phyloP scores from a whole-genome alignment of 441 rosid species.

The Theobroma grandiflorum region DNA sequence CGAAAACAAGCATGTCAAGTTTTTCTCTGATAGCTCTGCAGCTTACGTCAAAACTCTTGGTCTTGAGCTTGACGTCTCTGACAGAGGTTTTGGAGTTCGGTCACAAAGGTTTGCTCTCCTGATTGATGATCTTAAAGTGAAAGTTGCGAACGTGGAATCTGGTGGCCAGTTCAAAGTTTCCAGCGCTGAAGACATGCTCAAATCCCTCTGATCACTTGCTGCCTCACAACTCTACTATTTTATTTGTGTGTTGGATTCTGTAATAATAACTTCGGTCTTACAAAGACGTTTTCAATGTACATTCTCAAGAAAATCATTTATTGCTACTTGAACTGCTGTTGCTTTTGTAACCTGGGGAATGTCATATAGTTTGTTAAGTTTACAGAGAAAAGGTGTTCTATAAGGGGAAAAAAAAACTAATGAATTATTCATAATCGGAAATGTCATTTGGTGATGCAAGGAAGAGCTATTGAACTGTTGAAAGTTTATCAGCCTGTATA shows the following conservation, averaged over 20 bases:
- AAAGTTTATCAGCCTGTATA: too few species aligned
- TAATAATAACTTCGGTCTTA: neutral
- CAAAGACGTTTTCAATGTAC: neutral
- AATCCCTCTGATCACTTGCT: slow-evolving; percentile 51
- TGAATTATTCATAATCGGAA: too few species aligned
- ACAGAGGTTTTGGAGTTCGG: slow-evolving; percentile 83
- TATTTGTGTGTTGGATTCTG: neutral
- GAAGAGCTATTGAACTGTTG: too few species aligned
- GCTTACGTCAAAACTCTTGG: slow-evolving; percentile 81
- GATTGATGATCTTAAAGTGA: slow-evolving; percentile 86
- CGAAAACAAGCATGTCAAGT: slow-evolving; percentile 86
- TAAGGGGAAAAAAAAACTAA: too few species aligned
- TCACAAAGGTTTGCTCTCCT: slow-evolving; percentile 84
- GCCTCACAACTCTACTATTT: neutral
- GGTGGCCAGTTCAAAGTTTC: slow-evolving; percentile 91
- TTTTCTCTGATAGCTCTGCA: slow-evolving; percentile 83
- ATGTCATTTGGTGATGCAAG: too few species aligned
- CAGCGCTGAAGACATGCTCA: slow-evolving; percentile 79
- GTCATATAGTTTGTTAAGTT: too few species aligned
- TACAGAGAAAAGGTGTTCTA: too few species aligned
- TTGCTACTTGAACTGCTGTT: too few species aligned
- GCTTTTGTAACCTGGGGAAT: too few species aligned
- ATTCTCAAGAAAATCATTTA: too few species aligned
- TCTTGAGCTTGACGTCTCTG: slow-evolving; percentile 84
- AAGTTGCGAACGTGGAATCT: slow-evolving; percentile 80